phyloP scores from a whole-genome alignment of 805 yeast genomes.

The Komagataella phaffii region DNA sequence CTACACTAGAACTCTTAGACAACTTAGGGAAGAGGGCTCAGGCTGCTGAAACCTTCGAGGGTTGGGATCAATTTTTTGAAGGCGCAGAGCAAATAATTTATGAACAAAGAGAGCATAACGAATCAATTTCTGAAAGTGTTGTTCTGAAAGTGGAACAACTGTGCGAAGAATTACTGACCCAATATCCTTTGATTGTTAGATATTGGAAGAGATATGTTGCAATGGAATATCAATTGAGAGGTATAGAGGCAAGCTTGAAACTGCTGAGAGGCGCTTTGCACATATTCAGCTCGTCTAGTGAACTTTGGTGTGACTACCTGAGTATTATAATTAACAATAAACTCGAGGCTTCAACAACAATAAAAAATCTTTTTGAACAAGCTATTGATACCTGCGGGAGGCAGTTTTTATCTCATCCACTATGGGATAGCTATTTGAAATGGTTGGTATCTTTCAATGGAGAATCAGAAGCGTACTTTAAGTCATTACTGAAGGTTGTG shows the following conservation, averaged over 20 bases:
- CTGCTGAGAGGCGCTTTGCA: constrained; percentile 30
- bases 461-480: constrained; percentile 22
- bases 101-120: not conserved
- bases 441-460: constrained; percentile 31
- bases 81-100: not conserved
- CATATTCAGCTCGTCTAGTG: constrained; percentile 44
- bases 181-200: constrained; percentile 44
- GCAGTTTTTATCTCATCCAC: constrained; percentile 62
- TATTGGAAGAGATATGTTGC: constrained; percentile 55
- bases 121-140: not conserved
- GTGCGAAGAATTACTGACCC: constrained; percentile 27
- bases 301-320: constrained; percentile 56
- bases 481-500: constrained; percentile 30
- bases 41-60: not conserved
- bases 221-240: constrained; percentile 41
- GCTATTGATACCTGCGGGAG: constrained; percentile 44
- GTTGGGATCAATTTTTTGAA: constrained; percentile 12
- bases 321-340: constrained; percentile 33
- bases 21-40: not conserved
- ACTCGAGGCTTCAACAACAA: constrained; percentile 14
- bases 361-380: constrained; percentile 29
- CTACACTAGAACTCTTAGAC: not conserved
- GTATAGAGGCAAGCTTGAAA: constrained; percentile 33
- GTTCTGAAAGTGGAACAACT: constrained; percentile 10
- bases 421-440: constrained; percentile 73